These are phyloP conservation scores for Fusarium pseudograminearum DNA, from an alignment of 2,329 filamentous ascomycete species.

Conservation along the genomic window DNA sequence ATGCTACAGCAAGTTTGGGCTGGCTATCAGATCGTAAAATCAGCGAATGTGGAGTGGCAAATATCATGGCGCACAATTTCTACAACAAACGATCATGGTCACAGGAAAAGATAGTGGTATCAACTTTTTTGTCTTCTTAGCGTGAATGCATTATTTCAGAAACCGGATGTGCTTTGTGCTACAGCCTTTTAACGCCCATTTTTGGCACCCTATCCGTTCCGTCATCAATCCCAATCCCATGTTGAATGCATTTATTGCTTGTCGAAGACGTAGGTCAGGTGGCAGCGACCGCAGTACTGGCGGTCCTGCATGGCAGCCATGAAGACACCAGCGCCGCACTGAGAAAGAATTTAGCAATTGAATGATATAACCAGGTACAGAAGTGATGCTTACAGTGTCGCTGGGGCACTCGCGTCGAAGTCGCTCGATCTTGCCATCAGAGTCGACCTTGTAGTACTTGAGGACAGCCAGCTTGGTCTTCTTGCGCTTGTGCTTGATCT, in stretches of 20 bases:
- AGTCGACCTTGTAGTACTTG: conserved; percentile 99
- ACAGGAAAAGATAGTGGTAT: conserved; percentile 17
- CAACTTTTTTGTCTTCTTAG: conserved; percentile 47
- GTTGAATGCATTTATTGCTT: conserved; percentile 65
- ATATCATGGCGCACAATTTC: neutral
- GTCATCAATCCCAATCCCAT: conserved; percentile 49
- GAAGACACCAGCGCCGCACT: conserved; percentile 99
- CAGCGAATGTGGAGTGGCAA: neutral
- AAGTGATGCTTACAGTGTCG: conserved; percentile 76
- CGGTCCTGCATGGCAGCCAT: conserved; percentile 99
- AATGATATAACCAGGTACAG: neutral
- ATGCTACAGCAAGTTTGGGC: neutral
- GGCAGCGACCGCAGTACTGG: conserved; percentile 90
- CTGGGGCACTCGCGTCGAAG: conserved; percentile 96
- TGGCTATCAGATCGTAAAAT: too few species aligned
- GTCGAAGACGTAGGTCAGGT: conserved; percentile 80
- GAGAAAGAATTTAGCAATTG: conserved; percentile 51
- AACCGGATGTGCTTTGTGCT: conserved; percentile 58
- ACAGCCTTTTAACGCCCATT: conserved; percentile 57
- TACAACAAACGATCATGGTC: neutral
- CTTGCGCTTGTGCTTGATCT: conserved; percentile 99
- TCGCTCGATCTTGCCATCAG: conserved; percentile 99
- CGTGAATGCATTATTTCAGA: conserved; percentile 56
- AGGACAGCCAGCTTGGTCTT: conserved; percentile 99
- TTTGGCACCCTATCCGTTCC: conserved; percentile 52